Evolutionary conservation across 768 basidiomycete species (phyloP).

Genomic region (Fomitopsis serialis): DNA sequence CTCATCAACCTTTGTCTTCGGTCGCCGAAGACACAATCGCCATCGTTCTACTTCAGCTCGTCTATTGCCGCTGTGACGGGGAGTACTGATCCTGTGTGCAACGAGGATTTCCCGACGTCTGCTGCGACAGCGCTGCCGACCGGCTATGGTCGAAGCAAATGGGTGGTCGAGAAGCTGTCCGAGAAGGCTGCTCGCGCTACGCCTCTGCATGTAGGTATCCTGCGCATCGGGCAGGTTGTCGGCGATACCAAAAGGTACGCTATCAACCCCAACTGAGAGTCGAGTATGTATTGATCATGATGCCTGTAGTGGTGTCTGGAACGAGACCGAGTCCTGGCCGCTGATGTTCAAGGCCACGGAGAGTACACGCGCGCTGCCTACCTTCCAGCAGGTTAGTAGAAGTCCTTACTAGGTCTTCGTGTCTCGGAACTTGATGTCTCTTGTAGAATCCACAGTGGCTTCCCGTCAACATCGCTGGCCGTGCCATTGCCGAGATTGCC

Average conservation of each 20-base stretch:
- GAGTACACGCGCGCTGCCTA: constrained; percentile 31
- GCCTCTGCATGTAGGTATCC: constrained; percentile 27
- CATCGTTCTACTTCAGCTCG: constrained; percentile 48
- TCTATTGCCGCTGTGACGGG: constrained; percentile 37
- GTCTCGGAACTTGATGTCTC: no score
- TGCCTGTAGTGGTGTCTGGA: constrained; percentile 40
- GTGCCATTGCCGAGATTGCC: constrained; percentile 41
- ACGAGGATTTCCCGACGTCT: constrained; percentile 29
- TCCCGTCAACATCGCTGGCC: constrained; percentile 47
- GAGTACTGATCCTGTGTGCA: constrained; percentile 23
- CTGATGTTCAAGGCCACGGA: constrained; percentile 42
- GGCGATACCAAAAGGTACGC: constrained; percentile 37
- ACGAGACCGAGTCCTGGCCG: constrained; percentile 42
- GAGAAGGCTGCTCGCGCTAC: constrained; percentile 32
- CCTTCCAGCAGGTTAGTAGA: constrained; percentile 23
- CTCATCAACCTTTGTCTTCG: constrained; percentile 42
- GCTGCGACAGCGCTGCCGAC: constrained; percentile 31
- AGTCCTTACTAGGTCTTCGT: background rate
- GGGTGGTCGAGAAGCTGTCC: constrained; percentile 49
- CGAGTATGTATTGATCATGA: background rate
- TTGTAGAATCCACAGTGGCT: constrained; percentile 41
- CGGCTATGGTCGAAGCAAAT: constrained; percentile 39
- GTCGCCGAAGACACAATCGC: constrained; percentile 26
- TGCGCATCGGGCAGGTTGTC: constrained; percentile 53
- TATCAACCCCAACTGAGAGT: background rate